These are phyloP conservation scores for Geotrichum cucujoidarum DNA, from an alignment of 1,139 yeast species.

Conservation along the genomic window DNA sequence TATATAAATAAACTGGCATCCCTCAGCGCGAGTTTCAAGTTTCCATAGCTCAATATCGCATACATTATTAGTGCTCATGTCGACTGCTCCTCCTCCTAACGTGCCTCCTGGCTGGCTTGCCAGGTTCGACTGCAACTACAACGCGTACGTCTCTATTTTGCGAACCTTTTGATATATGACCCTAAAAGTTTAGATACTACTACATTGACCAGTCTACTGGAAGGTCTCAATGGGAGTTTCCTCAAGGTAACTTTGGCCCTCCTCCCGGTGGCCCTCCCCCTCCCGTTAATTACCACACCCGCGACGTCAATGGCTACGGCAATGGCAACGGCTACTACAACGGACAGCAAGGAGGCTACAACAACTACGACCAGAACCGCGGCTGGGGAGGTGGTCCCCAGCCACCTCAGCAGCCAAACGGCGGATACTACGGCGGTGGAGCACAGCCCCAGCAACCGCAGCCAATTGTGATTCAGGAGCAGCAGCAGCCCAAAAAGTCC, in stretches of 20 bases:
- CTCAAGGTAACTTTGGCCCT: constrained; percentile 42
- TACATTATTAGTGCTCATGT: background rate
- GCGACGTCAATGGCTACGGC: background rate
- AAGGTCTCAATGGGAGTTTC: constrained; percentile 88
- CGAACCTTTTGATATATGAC: constrained; percentile 41
- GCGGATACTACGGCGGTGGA: background rate
- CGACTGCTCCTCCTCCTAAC: constrained; percentile 38
- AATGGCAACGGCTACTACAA: constrained; percentile 2
- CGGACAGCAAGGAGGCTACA: constrained; percentile 2
- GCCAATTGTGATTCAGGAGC: constrained; percentile 31
- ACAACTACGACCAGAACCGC: background rate
- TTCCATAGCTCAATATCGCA: no score
- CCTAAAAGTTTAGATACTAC: constrained; percentile 28
- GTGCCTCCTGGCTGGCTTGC: constrained; percentile 86
- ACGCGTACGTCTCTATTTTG: constrained; percentile 38
- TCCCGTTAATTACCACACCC: constrained; percentile 21
- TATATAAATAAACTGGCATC: no score
- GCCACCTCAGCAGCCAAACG: background rate
- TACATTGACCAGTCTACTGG: constrained; percentile 71
- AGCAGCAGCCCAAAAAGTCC: constrained; percentile 15
- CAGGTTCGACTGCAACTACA: constrained; percentile 74
- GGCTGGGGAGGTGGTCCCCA: background rate
- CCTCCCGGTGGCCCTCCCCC: constrained; percentile 32
- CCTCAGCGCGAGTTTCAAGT: no score
- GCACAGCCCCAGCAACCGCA: constrained; percentile 28